Base-by-base conservation (phyloP, 148 eudicot species). In the Simmondsia chinensis region DNA sequence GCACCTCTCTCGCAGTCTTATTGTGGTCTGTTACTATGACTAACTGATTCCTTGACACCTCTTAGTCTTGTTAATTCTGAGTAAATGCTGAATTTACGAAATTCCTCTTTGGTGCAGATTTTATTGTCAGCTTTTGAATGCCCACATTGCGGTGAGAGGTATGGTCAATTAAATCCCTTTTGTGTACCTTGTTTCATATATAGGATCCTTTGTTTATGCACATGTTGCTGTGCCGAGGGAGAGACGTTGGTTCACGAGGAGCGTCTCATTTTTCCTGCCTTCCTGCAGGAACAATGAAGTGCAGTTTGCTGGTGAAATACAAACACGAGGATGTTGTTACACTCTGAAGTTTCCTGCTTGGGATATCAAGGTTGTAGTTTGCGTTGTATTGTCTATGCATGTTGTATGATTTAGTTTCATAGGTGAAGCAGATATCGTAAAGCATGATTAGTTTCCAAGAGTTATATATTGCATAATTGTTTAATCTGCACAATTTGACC, bases 81-180 rank as follows among this genome's bases (percentile, higher is more conserved):
- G 7, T 28, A 21, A 27, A 5, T 30, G 12, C 15, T 40, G 28
- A 9, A 13, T 3, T 18, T 18, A 4, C 11, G n/a, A n/a, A n/a
- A 24, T 3, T 43, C 56, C 15, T 35, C 5, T 48, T 19, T 43
- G 22, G 21, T 61, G 66, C 94, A 91, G 97, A 72, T 91, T 57
- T 58, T 91, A 23, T 60, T 91, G 52, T 85, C 97, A 31, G 97
- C 97, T 33, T 91, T 91, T 37, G 97, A 91, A 43, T 91, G 97
- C 51, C 75, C 95, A 12, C 94, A 91, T 68, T 91, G 97, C 60
- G 76, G 85, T 46, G 97, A 91, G 71, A 91, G 97, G 97, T 85
- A 76, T 32, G 14, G n/a, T 29, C 7, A 5, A 17, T 30, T 59
- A 34, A 14, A 11, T 30, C 2, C 27, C 0, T 34, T 7, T 27